phyloP scores from a whole-genome alignment of 1,284 basidiomycete genomes.

The Leccinum huronense region DNA sequence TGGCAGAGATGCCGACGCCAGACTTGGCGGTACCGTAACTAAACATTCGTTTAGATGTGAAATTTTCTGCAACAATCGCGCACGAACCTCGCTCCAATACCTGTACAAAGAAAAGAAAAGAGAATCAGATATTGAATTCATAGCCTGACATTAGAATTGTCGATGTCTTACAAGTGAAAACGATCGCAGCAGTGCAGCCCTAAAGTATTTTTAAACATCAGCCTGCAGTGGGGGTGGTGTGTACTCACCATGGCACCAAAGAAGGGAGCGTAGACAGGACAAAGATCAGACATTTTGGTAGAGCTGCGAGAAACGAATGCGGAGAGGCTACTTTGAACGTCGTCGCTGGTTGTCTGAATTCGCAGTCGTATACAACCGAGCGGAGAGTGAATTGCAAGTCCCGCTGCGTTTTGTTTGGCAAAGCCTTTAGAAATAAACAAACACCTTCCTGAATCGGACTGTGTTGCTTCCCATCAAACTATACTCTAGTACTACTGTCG shows the following conservation, averaged over 20 bases:
- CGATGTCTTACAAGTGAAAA: constrained; percentile 86
- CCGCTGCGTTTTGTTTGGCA: constrained; percentile 27
- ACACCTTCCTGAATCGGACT: constrained; percentile 14
- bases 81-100: constrained; percentile 36
- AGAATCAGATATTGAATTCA: neutral
- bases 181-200: constrained; percentile 96
- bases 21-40: constrained; percentile 98
- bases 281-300: constrained; percentile 74
- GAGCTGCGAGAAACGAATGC: constrained; percentile 5
- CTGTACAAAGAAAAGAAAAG: constrained; percentile 8
- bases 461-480: neutral
- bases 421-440: constrained; percentile 34
- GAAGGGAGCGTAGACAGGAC: constrained; percentile 95
- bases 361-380: constrained; percentile 22
- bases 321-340: constrained; percentile 2
- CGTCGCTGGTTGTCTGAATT: neutral
- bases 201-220: constrained; percentile 34
- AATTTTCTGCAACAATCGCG: neutral
- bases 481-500: neutral
- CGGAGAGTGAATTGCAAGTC: constrained; percentile 22
- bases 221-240: constrained; percentile 1
- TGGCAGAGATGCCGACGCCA: constrained; percentile 97
- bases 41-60: constrained; percentile 6
- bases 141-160: neutral
- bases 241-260: constrained; percentile 89